Conservation (phyloP, 495 filamentous ascomycete genomes). For the Chaetomium fimeti region DNA sequence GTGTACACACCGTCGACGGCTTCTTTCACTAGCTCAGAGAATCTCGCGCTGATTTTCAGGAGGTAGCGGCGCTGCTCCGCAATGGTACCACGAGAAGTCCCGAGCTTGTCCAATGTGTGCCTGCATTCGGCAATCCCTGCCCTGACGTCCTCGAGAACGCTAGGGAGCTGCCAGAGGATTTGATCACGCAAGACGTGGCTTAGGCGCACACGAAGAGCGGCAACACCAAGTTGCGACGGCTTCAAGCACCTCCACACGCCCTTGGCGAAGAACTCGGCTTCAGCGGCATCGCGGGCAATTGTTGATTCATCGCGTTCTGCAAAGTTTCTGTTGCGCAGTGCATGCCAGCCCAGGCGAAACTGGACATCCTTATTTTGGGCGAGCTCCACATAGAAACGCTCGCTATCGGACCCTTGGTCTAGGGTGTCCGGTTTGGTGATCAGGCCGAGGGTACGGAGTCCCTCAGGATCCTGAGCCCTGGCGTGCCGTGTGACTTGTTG, state of each 20-base stretch:
- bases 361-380: conserved; percentile 27
- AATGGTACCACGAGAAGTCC: neutral
- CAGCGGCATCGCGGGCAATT: neutral
- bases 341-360: conserved; percentile 58
- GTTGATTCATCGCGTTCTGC: conserved; percentile 31
- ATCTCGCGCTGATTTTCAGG: conserved; percentile 3
- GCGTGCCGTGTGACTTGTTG: conserved; percentile 49
- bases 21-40: neutral
- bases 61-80: conserved; percentile 14
- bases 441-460: conserved; percentile 56
- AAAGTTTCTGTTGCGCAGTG: conserved; percentile 59
- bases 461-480: conserved; percentile 43
- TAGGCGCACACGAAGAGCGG: conserved; percentile 4
- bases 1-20: conserved; percentile 13
- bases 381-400: conserved; percentile 22
- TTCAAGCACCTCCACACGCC: conserved; percentile 7
- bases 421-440: conserved; percentile 42
- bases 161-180: conserved; percentile 7
- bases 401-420: conserved; percentile 20
- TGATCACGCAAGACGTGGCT: conserved; percentile 15
- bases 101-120: neutral
- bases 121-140: neutral
- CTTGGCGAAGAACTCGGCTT: conserved; percentile 11
- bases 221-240: conserved; percentile 1
- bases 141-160: conserved; percentile 3